phyloP scores from a whole-genome alignment of 1,284 basidiomycete genomes.

The Schizopora paradoxa region DNA sequence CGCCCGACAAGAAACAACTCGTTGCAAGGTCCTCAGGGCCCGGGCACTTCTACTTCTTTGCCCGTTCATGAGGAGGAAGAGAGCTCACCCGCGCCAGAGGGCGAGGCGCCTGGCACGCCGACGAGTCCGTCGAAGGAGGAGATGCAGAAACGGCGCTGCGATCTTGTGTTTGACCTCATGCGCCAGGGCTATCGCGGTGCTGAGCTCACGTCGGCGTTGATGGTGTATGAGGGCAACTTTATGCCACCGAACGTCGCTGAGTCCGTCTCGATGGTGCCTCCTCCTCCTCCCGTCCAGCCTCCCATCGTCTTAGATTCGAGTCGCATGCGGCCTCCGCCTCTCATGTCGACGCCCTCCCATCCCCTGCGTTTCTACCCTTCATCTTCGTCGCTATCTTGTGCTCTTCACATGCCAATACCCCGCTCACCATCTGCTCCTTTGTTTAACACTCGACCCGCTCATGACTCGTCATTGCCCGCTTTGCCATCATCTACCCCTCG shows the following conservation, averaged over 20 bases:
- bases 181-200: neutral
- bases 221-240: neutral
- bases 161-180: constrained; percentile 13
- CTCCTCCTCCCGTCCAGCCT: neutral
- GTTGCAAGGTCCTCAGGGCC: constrained; percentile 8
- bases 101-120: neutral
- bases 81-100: neutral
- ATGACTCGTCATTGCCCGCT: no score
- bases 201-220: neutral
- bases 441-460: constrained; percentile 3
- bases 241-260: no score
- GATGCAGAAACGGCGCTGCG: constrained; percentile 24
- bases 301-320: neutral
- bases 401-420: constrained; percentile 10
- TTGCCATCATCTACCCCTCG: no score
- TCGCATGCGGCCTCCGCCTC: no score
- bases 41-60: neutral
- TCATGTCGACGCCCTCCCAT: no score
- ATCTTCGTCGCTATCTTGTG: constrained; percentile 5
- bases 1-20: constrained; percentile 42
- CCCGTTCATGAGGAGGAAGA: neutral
- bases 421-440: constrained; percentile 15
- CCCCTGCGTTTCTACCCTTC: no score
- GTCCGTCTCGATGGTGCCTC: no score
- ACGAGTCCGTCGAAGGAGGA: constrained; percentile 11